Evolutionary conservation across 768 basidiomycete genomes (phyloP).

Genomic region (Boletales sp.): DNA sequence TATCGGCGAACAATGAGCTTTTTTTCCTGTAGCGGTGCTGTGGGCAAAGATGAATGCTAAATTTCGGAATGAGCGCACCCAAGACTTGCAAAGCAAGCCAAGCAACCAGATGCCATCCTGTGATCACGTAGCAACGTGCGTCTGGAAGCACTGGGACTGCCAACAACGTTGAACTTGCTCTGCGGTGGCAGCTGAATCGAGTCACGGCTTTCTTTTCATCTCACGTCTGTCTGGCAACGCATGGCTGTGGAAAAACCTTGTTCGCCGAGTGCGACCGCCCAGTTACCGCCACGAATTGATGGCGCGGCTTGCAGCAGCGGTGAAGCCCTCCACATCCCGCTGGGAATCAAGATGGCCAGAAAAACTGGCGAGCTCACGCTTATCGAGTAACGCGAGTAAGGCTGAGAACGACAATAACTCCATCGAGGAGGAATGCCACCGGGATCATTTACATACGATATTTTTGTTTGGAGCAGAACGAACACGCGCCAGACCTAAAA

Average conservation of each 20-base stretch:
- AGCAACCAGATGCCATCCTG: slow-evolving; percentile 15
- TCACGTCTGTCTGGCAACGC: background rate
- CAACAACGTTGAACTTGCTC: background rate
- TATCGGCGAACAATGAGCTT: slow-evolving; percentile 15
- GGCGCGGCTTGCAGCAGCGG: background rate
- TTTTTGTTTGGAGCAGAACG: background rate
- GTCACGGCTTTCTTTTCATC: slow-evolving; percentile 7
- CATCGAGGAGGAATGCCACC: background rate
- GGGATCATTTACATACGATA: background rate
- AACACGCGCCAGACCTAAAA: slow-evolving; percentile 14
- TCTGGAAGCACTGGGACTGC: background rate
- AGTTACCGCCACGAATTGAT: background rate
- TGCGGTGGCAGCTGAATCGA: slow-evolving; percentile 1
- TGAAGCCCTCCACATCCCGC: background rate
- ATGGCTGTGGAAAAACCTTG: slow-evolving; percentile 1
- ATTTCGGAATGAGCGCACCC: background rate
- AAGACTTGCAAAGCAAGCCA: slow-evolving; percentile 1
- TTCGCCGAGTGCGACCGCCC: background rate
- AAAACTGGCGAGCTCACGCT: background rate
- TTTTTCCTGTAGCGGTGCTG: background rate
- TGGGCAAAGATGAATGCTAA: background rate
- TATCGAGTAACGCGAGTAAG: slow-evolving; percentile 4
- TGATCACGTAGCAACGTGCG: background rate
- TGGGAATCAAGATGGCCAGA: background rate
- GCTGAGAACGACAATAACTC: background rate